Percentiles rank a stretch among this genome's conserved stretches.
These are phyloP conservation scores for Sclerotiophoma versabilis DNA, from an alignment of 2,329 filamentous ascomycete species.

Conservation along the genomic window DNA sequence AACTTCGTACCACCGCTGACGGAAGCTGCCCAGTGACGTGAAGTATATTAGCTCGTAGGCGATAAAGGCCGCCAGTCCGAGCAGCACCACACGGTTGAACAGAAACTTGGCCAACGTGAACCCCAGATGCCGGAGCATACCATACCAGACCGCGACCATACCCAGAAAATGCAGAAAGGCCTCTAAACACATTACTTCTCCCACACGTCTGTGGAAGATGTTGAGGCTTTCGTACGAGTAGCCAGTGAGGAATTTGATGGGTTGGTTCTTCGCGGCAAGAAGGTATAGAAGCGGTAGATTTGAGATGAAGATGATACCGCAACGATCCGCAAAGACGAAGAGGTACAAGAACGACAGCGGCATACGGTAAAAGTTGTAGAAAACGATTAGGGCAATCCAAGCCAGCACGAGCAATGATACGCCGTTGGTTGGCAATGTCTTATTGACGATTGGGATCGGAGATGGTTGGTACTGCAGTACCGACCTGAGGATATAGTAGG, in stretches of 20 bases:
- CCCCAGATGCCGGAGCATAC: slow-evolving; percentile 58
- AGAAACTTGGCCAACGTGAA: slow-evolving; percentile 61
- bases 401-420: slow-evolving; percentile 60
- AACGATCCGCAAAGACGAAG: slow-evolving; percentile 66
- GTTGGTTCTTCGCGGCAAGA: slow-evolving; percentile 71
- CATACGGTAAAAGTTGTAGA: slow-evolving; percentile 64
- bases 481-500: slow-evolving; percentile 36
- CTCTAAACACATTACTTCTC: slow-evolving; percentile 67
- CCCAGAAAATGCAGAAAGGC: slow-evolving; percentile 63
- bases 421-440: slow-evolving; percentile 64
- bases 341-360: slow-evolving; percentile 58
- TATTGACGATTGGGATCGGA: slow-evolving; percentile 64
- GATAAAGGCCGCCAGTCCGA: slow-evolving; percentile 63
- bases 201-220: slow-evolving; percentile 69
- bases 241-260: slow-evolving; percentile 66
- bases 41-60: slow-evolving; percentile 69
- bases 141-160: slow-evolving; percentile 65
- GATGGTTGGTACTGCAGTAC: slow-evolving; percentile 64
- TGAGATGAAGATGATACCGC: slow-evolving; percentile 60
- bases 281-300: slow-evolving; percentile 66
- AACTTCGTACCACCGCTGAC: slow-evolving; percentile 67
- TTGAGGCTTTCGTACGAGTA: slow-evolving; percentile 72
- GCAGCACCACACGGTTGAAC: slow-evolving; percentile 58
- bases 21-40: slow-evolving; percentile 66
- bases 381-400: slow-evolving; percentile 63